Base-by-base conservation (phyloP, 1,284 basidiomycete species). In the Puccinia coronata region DNA sequence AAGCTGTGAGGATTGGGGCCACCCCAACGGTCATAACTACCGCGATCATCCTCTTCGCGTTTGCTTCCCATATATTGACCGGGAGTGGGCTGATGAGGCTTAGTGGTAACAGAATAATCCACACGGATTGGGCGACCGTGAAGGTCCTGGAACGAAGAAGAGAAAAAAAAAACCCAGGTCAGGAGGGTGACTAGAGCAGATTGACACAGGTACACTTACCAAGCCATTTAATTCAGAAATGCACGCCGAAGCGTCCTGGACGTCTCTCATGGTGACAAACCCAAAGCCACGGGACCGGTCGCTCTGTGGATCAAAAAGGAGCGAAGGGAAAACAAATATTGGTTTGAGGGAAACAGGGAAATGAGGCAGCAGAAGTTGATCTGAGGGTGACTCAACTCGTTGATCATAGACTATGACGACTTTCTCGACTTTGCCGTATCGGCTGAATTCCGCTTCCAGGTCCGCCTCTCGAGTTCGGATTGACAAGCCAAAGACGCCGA, bases 381-480 rank as follows among this genome's bases (percentile, higher is more conserved):
- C 28, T 20, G 63, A 75, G 71, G 80, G 57, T 43, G 74, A 71
- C 69, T 63, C 39, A 36, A 63, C 95, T 85, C 96, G 89, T 87
- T 98, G 95, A 87, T 99, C 96, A 86, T 98, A 98, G n/a, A 99
- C 97, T 84, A 99, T 95, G 74, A 93, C 93, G 51, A 96, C 95
- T 87, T 98, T 98, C 85, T 96, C 94, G 74, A 98, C 96, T 39
- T 91, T 90, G 31, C 95, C 96, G 84, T 92, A 93, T 65, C 93
- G 90, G 84, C 88, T 90, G 84, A 99, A 99, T 87, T 98, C 95
- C 83, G 96, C 92, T 84, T 98, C 93, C 70, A 99, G 88, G 86
- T 98, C 96, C 61, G 92, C 91, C 86, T 99, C 97, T 82, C 91
- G 90, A 2, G 96, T 98, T 82, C 96, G 91, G 82, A 99, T 96